A percentile compares a stretch with the other conserved stretches of the same genome.
These are phyloP conservation scores for Exophiala sp. DNA, from an alignment of 2,329 filamentous ascomycete species.

Conservation along the genomic window DNA sequence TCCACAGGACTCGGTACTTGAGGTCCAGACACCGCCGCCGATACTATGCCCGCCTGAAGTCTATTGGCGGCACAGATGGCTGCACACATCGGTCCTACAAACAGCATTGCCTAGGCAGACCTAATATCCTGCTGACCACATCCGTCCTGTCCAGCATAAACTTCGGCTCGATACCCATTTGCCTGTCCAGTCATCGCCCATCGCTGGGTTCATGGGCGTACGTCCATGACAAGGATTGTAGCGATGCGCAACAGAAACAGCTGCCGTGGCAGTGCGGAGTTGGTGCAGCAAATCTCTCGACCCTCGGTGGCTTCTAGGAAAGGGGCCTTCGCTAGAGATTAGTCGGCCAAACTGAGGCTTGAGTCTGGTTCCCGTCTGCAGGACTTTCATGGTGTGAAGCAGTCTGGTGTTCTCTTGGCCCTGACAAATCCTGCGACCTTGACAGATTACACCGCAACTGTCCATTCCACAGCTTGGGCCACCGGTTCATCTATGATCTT, in stretches of 20 bases:
- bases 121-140: too few species aligned
- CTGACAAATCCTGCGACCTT: slow-evolving; percentile 24
- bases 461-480: slow-evolving; percentile 23
- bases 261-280: neutral
- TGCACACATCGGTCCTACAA: too few species aligned
- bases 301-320: neutral
- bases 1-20: too few species aligned
- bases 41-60: too few species aligned
- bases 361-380: too few species aligned
- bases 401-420: slow-evolving; percentile 7
- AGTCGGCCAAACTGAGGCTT: too few species aligned
- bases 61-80: too few species aligned
- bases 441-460: slow-evolving; percentile 20
- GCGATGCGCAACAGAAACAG: slow-evolving; percentile 1
- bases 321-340: neutral
- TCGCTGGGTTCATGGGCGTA: neutral
- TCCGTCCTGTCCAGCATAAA: neutral
- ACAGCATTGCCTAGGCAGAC: too few species aligned
- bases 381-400: neutral
- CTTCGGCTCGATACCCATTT: neutral
- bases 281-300: slow-evolving; percentile 9
- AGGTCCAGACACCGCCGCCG: too few species aligned
- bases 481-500: slow-evolving; percentile 22
- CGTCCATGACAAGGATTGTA: slow-evolving; percentile 3
- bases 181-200: neutral